Evolutionary conservation across 2,329 filamentous ascomycete genomes (phyloP), one percentile per base, ranked within the genome.

Genomic region (Ophiostoma novo-ulmi): DNA sequence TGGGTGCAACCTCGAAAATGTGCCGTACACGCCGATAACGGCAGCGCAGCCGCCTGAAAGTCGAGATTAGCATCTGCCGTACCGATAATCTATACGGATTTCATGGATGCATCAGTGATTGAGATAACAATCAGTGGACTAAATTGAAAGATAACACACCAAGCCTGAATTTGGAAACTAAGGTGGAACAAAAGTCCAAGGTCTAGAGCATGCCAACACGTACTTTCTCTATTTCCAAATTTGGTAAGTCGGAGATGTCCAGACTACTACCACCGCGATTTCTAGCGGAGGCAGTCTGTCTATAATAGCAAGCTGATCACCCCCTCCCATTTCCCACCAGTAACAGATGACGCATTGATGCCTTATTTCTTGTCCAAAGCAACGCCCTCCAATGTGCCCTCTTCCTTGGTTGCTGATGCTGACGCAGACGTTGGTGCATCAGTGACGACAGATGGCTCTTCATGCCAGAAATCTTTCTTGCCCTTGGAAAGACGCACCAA

Each of bases 401-500:
- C 65, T 48, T 67, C 65, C 39, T 67, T 67, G 38, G 65, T 67
- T n/a, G 39, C 65, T 26, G 39, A 67, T 44, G 17, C 63, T 20
- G 35, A 38, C 7, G 35, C 36, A 65, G 63, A 38, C 5, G 35
- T 39, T n/a, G 65, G 22, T 67, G 65, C 39, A 26, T 67, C 65
- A 14, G 65, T 67, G 38, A 67, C 38, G 6, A 48, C 17, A 35
- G n/a, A 17, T 31, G 65, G 65, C 38, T 71, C 71, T 1, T 71
- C 73, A 26, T 66, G 70, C 1, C 72, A 70, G 20, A 71, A 73
- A 41, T 73, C 64, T 26, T 73, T 72, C 64, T 72, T 71, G 22
- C 75, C 76, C 70, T 75, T 75, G 70, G 76, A 74, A 26, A 73
- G 72, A 35, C 74, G 73, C 36, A 76, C 74, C 4, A 71, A 72